Evolutionary conservation across 1,284 basidiomycete genomes (phyloP), one percentile per base, ranked within the genome.

Genomic region (Cutaneotrichosporon sp.): DNA sequence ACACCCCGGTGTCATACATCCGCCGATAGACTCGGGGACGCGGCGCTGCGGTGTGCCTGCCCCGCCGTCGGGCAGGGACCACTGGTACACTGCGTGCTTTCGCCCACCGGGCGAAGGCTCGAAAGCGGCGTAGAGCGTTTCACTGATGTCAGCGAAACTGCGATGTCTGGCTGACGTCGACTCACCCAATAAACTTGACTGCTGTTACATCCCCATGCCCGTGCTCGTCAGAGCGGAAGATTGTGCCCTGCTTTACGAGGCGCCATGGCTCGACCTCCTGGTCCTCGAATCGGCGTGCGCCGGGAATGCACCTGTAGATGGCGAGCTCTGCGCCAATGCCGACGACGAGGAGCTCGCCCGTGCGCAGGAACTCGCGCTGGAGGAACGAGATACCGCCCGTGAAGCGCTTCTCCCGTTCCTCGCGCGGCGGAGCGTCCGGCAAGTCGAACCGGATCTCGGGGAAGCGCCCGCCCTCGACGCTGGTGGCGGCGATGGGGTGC

Each of bases 151-250:
- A 47, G 54, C 7, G 5, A 16, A 12, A 7, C n/a, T n/a, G 14
- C 20, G 26, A 14, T 31, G 29, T 24, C 20, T 6, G n/a, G n/a
- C n/a, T n/a, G n/a, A n/a, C n/a, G n/a, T n/a, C 6, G 6, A 41
- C 72, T 54, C 38, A 72, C 71, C 70, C 72, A 14, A 72, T 62
- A 44, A 75, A 74, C 48, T 61, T 66, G 43, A 74, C 67, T 64
- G 41, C 64, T 26, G 26, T 63, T 60, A 52, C 60, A 52, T 22
- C 38, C 9, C 54, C 52, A 10, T 39, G 46, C 16, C 24, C 34
- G 34, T 65, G 64, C 41, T 70, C 63, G 31, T 66, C 68, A 10
- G 66, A 66, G 22, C 68, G 51, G 24, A 50, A 42, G 6, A 72
- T 42, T 17, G 58, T 55, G 12, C 71, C 72, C 51, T 68, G 62